Evolutionary conservation across 1,139 yeast genomes (phyloP), one percentile per base, ranked within the genome.

Genomic region (Meyerozyma guilliermondii): DNA sequence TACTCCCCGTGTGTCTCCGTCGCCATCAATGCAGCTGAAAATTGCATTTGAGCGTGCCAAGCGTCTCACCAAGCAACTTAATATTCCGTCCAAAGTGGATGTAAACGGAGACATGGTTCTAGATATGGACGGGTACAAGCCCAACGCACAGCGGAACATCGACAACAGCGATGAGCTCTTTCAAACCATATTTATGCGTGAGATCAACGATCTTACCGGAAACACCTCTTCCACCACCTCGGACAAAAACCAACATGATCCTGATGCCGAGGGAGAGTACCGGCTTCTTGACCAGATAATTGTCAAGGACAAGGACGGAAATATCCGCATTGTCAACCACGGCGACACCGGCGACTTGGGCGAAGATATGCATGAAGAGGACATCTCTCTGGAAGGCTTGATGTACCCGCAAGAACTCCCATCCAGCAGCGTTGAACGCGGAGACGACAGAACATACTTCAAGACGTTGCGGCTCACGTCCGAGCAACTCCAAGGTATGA

Each of bases 91-190:
- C 17, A 88, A 83, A 52, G 78, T 91, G 35, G 95, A 88, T 50
- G 83, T 85, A 50, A 87, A 88, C 55, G 98, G 98, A 10, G 96
- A 91, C 58, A 75, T 94, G 56, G 79, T 91, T 39, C 68, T 94
- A 40, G 99, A 94, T 65, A 87, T 92, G 83, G 95, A 89, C 54
- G 99, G 99, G 22, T 94, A 94, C 65, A 92, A 91, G 63, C 87
- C 96, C 28, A 87, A 84, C 52, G 83, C 85, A 30, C 73, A 71
- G 49, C 79, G 81, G 50, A 87, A 84, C 56, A 76, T 81, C 38
- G 81, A 81, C 40, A 80, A 77, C 51, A 78, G 88, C 0, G 88
- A 83, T 53, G 83, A 81, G 45, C 70, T 85, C 39, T 79, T 92
- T 48, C 81, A 82, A 52, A 81, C 83, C 52, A 71, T 91, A 39